Base-by-base conservation (phyloP, 306 rosid genomes). In the Castanea mollissima region DNA sequence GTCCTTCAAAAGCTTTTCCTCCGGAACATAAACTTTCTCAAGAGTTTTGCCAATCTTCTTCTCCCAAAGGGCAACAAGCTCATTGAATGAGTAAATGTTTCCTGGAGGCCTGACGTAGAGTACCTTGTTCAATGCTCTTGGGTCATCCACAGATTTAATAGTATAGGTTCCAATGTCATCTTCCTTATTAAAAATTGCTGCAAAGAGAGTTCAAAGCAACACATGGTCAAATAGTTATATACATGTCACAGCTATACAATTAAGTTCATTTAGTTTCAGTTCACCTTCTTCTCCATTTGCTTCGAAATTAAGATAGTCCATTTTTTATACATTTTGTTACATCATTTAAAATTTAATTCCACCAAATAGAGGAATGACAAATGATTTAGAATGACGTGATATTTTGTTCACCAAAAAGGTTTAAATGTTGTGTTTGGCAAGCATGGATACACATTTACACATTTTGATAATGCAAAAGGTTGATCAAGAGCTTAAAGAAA, bases 21-120 rank as follows among this genome's bases (percentile, higher is more conserved):
- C 97, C 1, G 95, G 81, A 56, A 92, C 80, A 75, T 86, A 85
- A 69, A 18, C 52, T 71, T 91, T 94, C 41, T 91, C 91, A 1
- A 94, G 80, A 74, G 89, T 82, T 83, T 92, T 90, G 56, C 91
- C 97, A 29, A 94, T 94, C 80, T 92, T 94, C 23, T 85, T 92
- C 92, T 92, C 99, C 99, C 97, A 94, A 68, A 91, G 73, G 49
- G 97, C 89, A 1, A 92, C 95, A 23, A 94, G 91, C 18, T 92
- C 91, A 57, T 92, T 91, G 82, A 92, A 85, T 20, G 97, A 90
- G 88, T 84, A 81, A 5, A 73, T 89, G 90, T 92, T 92, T 69
- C 80, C 80, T 0, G 97, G 85, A 57, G 99, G 93, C 77, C 51
- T 91, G 75, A 94, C 32, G 88, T 91, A 94, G 70, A 94, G 87